Evolutionary conservation across 2,329 filamentous ascomycete genomes (phyloP).

Genomic region (Metarhizium sp.): DNA sequence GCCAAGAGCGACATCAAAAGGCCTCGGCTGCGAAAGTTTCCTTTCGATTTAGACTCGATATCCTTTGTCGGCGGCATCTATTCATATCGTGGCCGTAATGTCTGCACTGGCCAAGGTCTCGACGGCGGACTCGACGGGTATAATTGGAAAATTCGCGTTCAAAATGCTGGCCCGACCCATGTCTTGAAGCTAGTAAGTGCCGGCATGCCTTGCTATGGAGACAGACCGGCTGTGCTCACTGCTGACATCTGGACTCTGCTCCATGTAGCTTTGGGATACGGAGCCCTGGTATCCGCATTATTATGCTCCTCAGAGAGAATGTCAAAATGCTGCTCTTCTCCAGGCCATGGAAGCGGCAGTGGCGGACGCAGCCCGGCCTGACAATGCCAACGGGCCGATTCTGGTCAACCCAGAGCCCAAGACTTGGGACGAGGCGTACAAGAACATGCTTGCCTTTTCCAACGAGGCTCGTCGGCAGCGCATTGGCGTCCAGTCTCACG

Average conservation of each 20-base stretch:
- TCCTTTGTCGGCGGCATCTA: not conserved
- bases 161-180: not conserved
- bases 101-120: not conserved
- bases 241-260: not conserved
- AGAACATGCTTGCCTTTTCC: not conserved
- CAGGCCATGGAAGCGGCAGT: not conserved
- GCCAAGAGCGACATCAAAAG: not conserved
- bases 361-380: not conserved
- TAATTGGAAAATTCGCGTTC: not conserved
- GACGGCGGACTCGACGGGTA: slow-evolving; percentile 1
- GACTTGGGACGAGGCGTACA: not conserved
- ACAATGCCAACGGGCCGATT: not conserved
- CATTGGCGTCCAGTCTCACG: too few species aligned
- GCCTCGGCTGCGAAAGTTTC: not conserved
- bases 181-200: not conserved
- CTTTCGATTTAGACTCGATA: not conserved
- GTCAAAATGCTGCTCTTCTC: not conserved
- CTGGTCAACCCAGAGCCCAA: not conserved
- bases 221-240: not conserved
- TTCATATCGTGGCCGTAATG: not conserved
- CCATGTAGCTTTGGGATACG: not conserved
- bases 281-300: not conserved
- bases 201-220: not conserved
- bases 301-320: not conserved
- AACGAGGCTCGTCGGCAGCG: not conserved